These are phyloP conservation scores for Trifolium subterraneum DNA, from an alignment of 306 rosid species.

Conservation along the genomic window DNA sequence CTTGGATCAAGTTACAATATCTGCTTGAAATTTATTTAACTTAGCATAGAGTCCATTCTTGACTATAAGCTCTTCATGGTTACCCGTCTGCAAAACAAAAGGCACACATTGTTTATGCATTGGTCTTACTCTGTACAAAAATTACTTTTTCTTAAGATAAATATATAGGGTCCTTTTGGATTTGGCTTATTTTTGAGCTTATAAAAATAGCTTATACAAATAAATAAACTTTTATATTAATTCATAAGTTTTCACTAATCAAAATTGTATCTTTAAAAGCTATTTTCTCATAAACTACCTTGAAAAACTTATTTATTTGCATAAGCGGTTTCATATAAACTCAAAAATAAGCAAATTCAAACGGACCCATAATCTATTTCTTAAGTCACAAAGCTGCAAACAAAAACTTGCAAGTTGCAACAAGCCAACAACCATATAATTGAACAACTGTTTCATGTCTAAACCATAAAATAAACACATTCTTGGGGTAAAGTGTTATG, in stretches of 20 bases:
- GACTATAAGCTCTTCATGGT: constrained; percentile 70
- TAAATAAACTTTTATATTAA: too few species aligned
- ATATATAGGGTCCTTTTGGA: too few species aligned
- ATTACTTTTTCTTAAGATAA: too few species aligned
- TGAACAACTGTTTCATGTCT: background rate
- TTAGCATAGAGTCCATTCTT: constrained; percentile 73
- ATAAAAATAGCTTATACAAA: too few species aligned
- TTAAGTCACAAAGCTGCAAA: background rate
- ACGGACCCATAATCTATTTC: background rate
- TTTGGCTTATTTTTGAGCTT: too few species aligned
- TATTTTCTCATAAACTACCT: too few species aligned
- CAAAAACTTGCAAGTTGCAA: background rate
- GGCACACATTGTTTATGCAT: constrained; percentile 5
- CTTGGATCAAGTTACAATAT: constrained; percentile 40
- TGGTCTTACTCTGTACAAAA: background rate
- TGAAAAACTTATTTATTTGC: too few species aligned
- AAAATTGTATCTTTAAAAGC: too few species aligned
- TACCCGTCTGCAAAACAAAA: constrained; percentile 62
- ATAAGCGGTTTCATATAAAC: too few species aligned
- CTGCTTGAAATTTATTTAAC: constrained; percentile 45
- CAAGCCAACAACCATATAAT: constrained; percentile 5
- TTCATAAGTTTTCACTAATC: too few species aligned
- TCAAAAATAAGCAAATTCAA: too few species aligned
- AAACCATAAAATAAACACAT: constrained; percentile 2
- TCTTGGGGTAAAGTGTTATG: background rate